Evolutionary conservation across 202 grass and related monocot species (phyloP), one percentile per base, ranked within the genome.

Genomic region (Panicum hallii): DNA sequence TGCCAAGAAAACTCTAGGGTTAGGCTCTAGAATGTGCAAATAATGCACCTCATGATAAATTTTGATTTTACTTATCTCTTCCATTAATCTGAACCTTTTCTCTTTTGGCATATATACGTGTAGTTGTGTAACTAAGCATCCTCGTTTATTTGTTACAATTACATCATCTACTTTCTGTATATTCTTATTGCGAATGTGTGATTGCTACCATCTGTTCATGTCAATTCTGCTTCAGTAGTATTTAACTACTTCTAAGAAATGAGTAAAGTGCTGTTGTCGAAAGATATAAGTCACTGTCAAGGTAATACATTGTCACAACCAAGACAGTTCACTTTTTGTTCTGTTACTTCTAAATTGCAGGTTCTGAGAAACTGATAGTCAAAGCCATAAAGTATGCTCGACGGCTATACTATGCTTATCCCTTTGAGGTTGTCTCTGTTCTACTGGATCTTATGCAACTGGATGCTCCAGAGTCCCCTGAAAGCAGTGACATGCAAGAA

Each of bases 381-480:
- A 88, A 80, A 80, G 79, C 72, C 54, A 81, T 82, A 47, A 99
- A 88, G 74, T 84, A 87, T 42, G 79, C 90, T 78, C 45, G 63
- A 17, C 84, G 81, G 73, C 82, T 99, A 17, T 99, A 96, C 73
- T 84, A 75, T 57, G 54, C 88, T 78, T 94, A 78, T 90, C 93
- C 93, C 22, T 87, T 57, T 61, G 93, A 96, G 85, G 88, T 90
- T 19, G 82, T 85, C 16, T 99, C 90, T 67, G 83, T 90, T 83
- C 57, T 99, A 19, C 75, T 99, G 70, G 88, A 96, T 56, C 78
- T 92, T 86, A 92, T 90, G 50, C 75, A 90, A 72, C 56, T 88
- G 41, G 87, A 91, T 75, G 71, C 48, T 69, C 73, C 82, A 14
- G 90, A 89, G 55, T 87, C 72, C 67, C 87, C 32, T 81, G 83